These are phyloP conservation scores for Apiospora saccharicola DNA, from an alignment of 2,329 filamentous ascomycete genomes.

Conservation along the genomic window DNA sequence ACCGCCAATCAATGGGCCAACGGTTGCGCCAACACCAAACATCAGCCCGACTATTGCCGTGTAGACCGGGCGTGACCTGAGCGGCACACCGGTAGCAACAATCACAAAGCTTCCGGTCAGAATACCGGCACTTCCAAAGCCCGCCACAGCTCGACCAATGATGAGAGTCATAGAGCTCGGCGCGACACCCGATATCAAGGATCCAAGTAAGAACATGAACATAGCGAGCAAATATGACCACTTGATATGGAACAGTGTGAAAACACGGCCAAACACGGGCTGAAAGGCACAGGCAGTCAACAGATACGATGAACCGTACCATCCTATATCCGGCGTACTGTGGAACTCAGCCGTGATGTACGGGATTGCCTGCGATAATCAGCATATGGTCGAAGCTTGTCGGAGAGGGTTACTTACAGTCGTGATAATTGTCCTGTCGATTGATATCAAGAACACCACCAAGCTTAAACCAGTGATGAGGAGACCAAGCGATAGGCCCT, in stretches of 20 bases:
- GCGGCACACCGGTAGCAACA: constrained; percentile 41
- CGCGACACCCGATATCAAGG: constrained; percentile 46
- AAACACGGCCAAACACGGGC: constrained; percentile 45
- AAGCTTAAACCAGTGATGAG: constrained; percentile 36
- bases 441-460: constrained; percentile 39
- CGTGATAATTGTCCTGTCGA: constrained; percentile 38
- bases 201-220: constrained; percentile 44
- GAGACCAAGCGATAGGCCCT: constrained; percentile 33
- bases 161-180: constrained; percentile 44
- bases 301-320: constrained; percentile 44
- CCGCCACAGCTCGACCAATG: constrained; percentile 47
- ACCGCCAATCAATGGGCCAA: constrained; percentile 46
- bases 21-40: constrained; percentile 45
- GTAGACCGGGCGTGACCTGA: constrained; percentile 40
- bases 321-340: constrained; percentile 42
- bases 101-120: constrained; percentile 46
- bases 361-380: constrained; percentile 36
- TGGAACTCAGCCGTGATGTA: constrained; percentile 43
- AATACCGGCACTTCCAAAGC: constrained; percentile 45
- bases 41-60: constrained; percentile 43
- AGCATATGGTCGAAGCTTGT: neutral
- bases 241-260: constrained; percentile 45
- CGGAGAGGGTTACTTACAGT: constrained; percentile 31
- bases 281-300: constrained; percentile 46
- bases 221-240: constrained; percentile 39